phyloP scores from a whole-genome alignment of 2,329 filamentous ascomycete species.

The Volutella citrinella region DNA sequence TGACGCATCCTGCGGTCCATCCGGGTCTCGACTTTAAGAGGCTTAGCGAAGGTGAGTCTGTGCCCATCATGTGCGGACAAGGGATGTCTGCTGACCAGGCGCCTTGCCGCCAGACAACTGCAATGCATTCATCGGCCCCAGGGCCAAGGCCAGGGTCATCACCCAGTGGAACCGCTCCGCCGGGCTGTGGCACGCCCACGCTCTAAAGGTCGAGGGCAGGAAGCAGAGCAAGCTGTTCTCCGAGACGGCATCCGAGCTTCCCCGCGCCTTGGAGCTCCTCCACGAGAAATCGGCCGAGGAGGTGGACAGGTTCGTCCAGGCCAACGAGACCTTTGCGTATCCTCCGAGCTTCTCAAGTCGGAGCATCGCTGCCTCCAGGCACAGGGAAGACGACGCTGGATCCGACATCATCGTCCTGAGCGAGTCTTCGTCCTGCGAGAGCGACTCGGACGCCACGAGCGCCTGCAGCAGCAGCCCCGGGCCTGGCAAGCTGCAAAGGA shows the following conservation, averaged over 20 bases:
- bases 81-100: no score
- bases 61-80: no score
- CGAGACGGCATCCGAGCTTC: conserved; percentile 26
- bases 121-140: conserved; percentile 19
- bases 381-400: conserved; percentile 10
- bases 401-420: conserved; percentile 18
- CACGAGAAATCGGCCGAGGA: conserved; percentile 37
- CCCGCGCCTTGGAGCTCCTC: conserved; percentile 35
- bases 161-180: conserved; percentile 19
- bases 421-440: conserved; percentile 16
- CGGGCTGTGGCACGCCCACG: conserved; percentile 23
- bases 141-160: conserved; percentile 21
- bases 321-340: conserved; percentile 31
- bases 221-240: conserved; percentile 29
- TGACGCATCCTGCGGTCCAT: conserved; percentile 5
- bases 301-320: conserved; percentile 28
- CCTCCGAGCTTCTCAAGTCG: conserved; percentile 14
- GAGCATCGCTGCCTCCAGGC: no score
- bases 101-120: conserved; percentile 31
- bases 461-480: conserved; percentile 9
- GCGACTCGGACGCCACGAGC: conserved; percentile 19
- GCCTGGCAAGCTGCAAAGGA: conserved; percentile 11
- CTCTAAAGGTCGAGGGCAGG: conserved; percentile 23
- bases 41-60: no score
- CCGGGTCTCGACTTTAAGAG: no score